These are phyloP conservation scores for Oxytropis ochrocephala DNA, from an alignment of 306 rosid species.

Conservation along the genomic window DNA sequence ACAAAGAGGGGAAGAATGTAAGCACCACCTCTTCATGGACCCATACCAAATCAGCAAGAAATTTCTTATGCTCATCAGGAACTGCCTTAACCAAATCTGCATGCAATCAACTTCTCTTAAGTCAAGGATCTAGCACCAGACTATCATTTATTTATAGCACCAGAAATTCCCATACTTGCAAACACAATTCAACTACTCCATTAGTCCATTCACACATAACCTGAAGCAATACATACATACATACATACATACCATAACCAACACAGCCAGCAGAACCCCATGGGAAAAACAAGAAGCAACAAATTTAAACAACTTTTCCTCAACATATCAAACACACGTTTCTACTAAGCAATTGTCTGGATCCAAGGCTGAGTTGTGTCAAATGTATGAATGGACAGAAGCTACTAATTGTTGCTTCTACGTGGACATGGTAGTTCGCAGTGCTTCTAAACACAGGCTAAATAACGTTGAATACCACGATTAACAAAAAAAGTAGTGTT, in stretches of 20 bases:
- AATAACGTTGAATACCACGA: background rate
- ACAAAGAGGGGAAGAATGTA: slow-evolving; percentile 11
- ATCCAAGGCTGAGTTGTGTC: too few species aligned
- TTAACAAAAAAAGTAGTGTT: background rate
- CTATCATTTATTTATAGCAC: background rate
- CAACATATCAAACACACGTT: background rate
- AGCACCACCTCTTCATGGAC: slow-evolving; percentile 84
- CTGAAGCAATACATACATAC: background rate
- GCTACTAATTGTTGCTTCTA: too few species aligned
- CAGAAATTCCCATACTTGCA: background rate
- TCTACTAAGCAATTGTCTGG: background rate
- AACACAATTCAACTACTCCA: background rate
- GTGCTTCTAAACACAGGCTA: too few species aligned
- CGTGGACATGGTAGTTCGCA: too few species aligned
- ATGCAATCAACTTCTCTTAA: slow-evolving; percentile 20
- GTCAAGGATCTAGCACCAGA: background rate
- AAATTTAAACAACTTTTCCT: background rate
- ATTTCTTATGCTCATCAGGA: slow-evolving; percentile 88
- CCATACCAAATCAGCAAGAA: slow-evolving; percentile 81
- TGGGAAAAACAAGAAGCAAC: background rate
- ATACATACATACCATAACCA: background rate
- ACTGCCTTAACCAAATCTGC: slow-evolving; percentile 86
- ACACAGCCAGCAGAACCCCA: background rate
- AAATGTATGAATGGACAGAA: too few species aligned
- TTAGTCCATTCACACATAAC: background rate